Percentiles rank a stretch among this genome's conserved stretches.
Conservation (phyloP, 176 grass and related monocot genomes). For the Elymus sibiricus region DNA sequence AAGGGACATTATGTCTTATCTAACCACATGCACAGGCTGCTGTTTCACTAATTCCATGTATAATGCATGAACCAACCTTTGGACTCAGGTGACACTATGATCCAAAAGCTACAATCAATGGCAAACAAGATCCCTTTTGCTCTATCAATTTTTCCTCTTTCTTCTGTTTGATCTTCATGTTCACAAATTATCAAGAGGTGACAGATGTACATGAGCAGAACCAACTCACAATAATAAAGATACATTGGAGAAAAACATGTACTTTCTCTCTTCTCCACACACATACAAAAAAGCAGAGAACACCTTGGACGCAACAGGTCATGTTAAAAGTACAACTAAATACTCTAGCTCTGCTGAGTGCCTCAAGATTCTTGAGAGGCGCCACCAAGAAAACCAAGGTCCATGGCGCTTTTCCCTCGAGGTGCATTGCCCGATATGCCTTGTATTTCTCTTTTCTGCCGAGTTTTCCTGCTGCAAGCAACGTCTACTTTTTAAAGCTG, state of each 20-base stretch:
- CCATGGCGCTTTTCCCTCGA: not conserved
- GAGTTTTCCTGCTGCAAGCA: slow-evolving; percentile 33
- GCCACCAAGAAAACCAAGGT: slow-evolving; percentile 37
- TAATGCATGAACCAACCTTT: slow-evolving; percentile 29
- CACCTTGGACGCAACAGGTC: slow-evolving; percentile 16
- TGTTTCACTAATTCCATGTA: slow-evolving; percentile 18
- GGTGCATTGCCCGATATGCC: slow-evolving; percentile 6
- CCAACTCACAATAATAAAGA: not conserved
- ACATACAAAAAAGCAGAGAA: not conserved
- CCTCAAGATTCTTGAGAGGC: slow-evolving; percentile 41
- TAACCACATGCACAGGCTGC: slow-evolving; percentile 11
- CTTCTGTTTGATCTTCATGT: not conserved
- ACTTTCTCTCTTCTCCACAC: slow-evolving; percentile 2
- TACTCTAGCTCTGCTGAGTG: slow-evolving; percentile 5
- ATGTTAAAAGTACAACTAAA: slow-evolving; percentile 28
- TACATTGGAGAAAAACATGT: slow-evolving; percentile 23
- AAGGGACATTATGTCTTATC: not conserved
- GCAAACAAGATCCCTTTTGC: slow-evolving; percentile 13
- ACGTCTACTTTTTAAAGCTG: not conserved
- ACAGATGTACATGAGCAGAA: slow-evolving; percentile 3
- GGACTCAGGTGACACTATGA: slow-evolving; percentile 33
- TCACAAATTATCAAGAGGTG: slow-evolving; percentile 9
- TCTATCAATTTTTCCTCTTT: not conserved
- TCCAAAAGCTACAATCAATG: slow-evolving; percentile 42
- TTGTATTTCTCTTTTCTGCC: not conserved